Evolutionary conservation across 805 yeast genomes (phyloP).

Genomic region (Maudiozyma barnettii): DNA sequence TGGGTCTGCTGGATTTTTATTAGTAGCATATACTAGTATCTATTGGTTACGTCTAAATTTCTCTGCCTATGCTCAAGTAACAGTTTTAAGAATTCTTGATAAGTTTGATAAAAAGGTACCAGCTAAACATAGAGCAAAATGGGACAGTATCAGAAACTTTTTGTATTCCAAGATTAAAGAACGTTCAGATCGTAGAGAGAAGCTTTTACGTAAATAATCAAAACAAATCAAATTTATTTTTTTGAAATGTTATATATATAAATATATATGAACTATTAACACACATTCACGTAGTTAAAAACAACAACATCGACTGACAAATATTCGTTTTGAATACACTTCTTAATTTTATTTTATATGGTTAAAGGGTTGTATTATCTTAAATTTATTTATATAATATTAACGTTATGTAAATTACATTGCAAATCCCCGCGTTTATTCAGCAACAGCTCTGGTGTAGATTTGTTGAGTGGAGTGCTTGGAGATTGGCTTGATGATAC

Average conservation of each 20-base stretch:
- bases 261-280: no score
- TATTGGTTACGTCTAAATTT: constrained; percentile 65
- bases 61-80: constrained; percentile 33
- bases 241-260: neutral
- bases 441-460: constrained; percentile 78
- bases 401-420: constrained; percentile 5
- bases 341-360: neutral
- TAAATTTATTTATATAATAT: constrained; percentile 1
- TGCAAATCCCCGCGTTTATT: constrained; percentile 30
- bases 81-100: constrained; percentile 23
- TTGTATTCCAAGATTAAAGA: constrained; percentile 34
- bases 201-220: neutral
- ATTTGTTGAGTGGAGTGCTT: constrained; percentile 95
- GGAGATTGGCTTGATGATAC: constrained; percentile 88
- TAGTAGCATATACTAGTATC: constrained; percentile 46
- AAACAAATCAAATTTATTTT: neutral
- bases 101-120: constrained; percentile 29
- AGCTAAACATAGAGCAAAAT: constrained; percentile 28
- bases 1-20: constrained; percentile 61
- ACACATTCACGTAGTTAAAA: no score
- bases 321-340: no score
- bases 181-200: constrained; percentile 14
- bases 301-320: no score
- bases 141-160: constrained; percentile 35
- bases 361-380: neutral